Conservation (phyloP, 1,284 basidiomycete genomes). For the Cystobasidium pallidum region DNA sequence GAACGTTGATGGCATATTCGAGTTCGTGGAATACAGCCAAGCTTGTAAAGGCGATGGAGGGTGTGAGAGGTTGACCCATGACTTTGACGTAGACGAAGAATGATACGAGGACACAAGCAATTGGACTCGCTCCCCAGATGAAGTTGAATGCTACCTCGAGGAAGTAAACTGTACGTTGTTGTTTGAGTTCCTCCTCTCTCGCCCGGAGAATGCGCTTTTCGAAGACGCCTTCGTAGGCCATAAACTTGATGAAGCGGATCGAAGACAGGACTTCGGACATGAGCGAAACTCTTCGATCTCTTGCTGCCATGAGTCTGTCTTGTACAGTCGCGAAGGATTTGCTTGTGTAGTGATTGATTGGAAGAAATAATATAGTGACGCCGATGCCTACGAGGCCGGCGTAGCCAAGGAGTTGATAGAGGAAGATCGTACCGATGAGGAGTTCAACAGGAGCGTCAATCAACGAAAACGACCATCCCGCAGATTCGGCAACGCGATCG, state of each 20-base stretch:
- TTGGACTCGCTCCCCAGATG: slow-evolving; percentile 66
- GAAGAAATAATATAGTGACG: slow-evolving; percentile 78
- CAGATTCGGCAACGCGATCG: slow-evolving; percentile 74
- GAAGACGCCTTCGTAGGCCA: slow-evolving; percentile 71
- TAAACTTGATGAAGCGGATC: slow-evolving; percentile 84
- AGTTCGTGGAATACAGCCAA: slow-evolving; percentile 79
- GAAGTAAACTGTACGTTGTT: slow-evolving; percentile 71
- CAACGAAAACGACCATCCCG: slow-evolving; percentile 52
- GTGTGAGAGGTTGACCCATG: slow-evolving; percentile 69
- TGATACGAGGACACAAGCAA: slow-evolving; percentile 54
- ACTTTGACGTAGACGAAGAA: slow-evolving; percentile 59
- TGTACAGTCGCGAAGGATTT: slow-evolving; percentile 81
- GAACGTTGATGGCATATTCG: slow-evolving; percentile 60
- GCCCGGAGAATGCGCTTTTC: slow-evolving; percentile 70
- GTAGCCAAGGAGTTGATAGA: slow-evolving; percentile 76
- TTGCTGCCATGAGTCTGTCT: slow-evolving; percentile 66
- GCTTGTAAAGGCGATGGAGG: slow-evolving; percentile 83
- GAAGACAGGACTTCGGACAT: slow-evolving; percentile 93
- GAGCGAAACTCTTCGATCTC: slow-evolving; percentile 82
- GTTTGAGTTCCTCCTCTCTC: slow-evolving; percentile 47
- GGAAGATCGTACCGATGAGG: slow-evolving; percentile 66
- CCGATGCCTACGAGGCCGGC: slow-evolving; percentile 74
- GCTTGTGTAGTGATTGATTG: slow-evolving; percentile 82
- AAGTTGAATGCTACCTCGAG: slow-evolving; percentile 82
- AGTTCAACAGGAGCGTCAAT: slow-evolving; percentile 63